phyloP scores from a whole-genome alignment of 805 yeast genomes.

The Sugiyamaella valdiviana region DNA sequence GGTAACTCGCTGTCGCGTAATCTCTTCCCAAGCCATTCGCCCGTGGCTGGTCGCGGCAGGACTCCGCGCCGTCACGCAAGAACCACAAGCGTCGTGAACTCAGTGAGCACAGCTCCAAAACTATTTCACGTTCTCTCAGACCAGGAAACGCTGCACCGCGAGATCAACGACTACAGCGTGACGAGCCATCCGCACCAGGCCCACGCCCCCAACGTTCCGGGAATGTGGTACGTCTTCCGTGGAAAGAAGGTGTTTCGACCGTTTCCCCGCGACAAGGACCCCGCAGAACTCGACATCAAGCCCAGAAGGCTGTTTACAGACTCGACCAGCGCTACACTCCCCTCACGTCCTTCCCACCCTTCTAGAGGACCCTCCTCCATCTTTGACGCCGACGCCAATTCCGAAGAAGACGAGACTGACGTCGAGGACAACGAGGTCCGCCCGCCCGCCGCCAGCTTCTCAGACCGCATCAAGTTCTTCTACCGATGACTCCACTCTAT shows the following conservation, averaged over 20 bases:
- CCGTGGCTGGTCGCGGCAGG: conserved; percentile 25
- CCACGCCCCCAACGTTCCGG: conserved; percentile 20
- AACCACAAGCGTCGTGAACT: background rate
- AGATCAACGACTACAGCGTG: conserved; percentile 11
- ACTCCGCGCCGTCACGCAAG: background rate
- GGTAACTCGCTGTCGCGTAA: conserved; percentile 15
- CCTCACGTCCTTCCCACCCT: background rate
- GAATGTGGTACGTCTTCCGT: conserved; percentile 35
- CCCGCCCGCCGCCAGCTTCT: background rate
- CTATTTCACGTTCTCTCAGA: conserved; percentile 15
- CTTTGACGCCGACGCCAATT: conserved; percentile 3
- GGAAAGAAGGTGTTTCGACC: conserved; percentile 35
- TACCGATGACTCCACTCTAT: background rate
- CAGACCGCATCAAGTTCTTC: background rate
- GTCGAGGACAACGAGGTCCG: conserved; percentile 2
- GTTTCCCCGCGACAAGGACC: conserved; percentile 24
- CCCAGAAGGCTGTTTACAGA: conserved; percentile 20
- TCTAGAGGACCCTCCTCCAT: background rate
- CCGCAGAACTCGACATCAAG: conserved; percentile 11
- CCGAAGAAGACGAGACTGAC: conserved; percentile 14
- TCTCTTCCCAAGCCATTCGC: conserved; percentile 21
- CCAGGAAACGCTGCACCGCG: conserved; percentile 12
- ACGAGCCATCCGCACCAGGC: conserved; percentile 19
- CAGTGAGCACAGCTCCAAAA: background rate
- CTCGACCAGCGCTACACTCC: too few species aligned